Evolutionary conservation across 805 yeast species (phyloP).

Genomic region (Candida oleophila): DNA sequence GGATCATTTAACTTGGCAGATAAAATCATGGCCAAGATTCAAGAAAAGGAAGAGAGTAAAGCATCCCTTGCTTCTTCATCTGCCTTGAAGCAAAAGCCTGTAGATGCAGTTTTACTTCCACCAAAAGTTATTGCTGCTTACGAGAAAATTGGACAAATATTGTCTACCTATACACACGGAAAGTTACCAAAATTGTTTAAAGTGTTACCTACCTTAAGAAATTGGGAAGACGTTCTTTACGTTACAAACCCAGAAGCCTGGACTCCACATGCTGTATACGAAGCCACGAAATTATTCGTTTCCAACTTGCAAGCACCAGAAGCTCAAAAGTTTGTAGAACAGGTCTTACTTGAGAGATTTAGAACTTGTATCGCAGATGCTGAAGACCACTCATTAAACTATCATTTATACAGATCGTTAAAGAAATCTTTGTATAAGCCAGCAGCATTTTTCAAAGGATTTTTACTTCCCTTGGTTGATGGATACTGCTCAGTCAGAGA

Average conservation of each 20-base stretch:
- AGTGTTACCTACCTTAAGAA: conserved; percentile 85
- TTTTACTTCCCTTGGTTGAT: conserved; percentile 86
- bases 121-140: conserved; percentile 96
- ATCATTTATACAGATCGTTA: conserved; percentile 87
- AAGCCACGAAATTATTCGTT: conserved; percentile 91
- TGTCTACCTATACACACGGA: conserved; percentile 90
- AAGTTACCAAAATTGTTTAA: conserved; percentile 95
- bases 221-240: conserved; percentile 93
- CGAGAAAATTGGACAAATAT: conserved; percentile 82
- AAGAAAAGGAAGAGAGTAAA: conserved; percentile 57
- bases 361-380: conserved; percentile 68
- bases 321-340: conserved; percentile 78
- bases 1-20: conserved; percentile 79
- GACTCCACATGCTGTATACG: conserved; percentile 94
- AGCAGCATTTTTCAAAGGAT: conserved; percentile 96
- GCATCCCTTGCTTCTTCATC: conserved; percentile 20
- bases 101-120: conserved; percentile 82
- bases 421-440: conserved; percentile 95
- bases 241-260: conserved; percentile 91
- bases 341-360: conserved; percentile 68
- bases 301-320: conserved; percentile 85
- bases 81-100: conserved; percentile 36
- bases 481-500: conserved; percentile 88
- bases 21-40: conserved; percentile 86
- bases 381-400: conserved; percentile 78